Evolutionary conservation across 2,329 filamentous ascomycete genomes (phyloP).

Genomic region (Colletotrichum navitas): DNA sequence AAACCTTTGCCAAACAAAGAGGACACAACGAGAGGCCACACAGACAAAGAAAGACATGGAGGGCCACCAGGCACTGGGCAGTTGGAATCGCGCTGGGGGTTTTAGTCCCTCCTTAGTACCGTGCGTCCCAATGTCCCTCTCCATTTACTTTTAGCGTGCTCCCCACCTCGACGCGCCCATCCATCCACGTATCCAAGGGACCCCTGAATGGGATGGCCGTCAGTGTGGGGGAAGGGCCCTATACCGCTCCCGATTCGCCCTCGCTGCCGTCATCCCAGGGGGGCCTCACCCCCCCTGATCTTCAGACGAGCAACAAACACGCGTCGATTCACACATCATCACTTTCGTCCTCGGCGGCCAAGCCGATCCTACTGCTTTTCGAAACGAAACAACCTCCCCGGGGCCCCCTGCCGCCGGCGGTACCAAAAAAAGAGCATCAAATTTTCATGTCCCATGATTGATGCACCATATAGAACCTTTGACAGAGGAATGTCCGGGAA

Average conservation of each 20-base stretch:
- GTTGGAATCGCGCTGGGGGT: conserved; percentile 22
- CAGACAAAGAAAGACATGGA: conserved; percentile 17
- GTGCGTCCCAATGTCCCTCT: conserved; percentile 19
- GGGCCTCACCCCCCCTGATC: conserved; percentile 28
- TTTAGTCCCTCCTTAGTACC: conserved; percentile 23
- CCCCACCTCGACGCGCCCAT: conserved; percentile 34
- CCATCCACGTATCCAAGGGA: conserved; percentile 26
- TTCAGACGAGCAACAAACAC: conserved; percentile 17
- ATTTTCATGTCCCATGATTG: conserved; percentile 13
- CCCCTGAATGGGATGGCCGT: conserved; percentile 27
- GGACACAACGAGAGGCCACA: conserved; percentile 3
- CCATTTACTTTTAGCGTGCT: conserved; percentile 27
- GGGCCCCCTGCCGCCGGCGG: conserved; percentile 16
- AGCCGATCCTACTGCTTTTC: conserved; percentile 22
- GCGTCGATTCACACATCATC: conserved; percentile 21
- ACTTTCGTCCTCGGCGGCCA: conserved; percentile 26
- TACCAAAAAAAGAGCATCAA: background rate
- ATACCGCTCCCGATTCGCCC: conserved; percentile 27
- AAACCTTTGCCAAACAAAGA: conserved; percentile 7
- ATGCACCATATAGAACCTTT: conserved; percentile 11
- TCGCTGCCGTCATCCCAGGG: conserved; percentile 8
- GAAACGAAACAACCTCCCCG: conserved; percentile 36
- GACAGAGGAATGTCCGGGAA: conserved; percentile 10
- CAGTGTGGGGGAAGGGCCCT: conserved; percentile 23
- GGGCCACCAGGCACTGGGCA: background rate